Percentiles rank a stretch among this genome's conserved stretches.
Evolutionary conservation across 139 green algal genomes (phyloP).

Genomic region (Closterium sp.): DNA sequence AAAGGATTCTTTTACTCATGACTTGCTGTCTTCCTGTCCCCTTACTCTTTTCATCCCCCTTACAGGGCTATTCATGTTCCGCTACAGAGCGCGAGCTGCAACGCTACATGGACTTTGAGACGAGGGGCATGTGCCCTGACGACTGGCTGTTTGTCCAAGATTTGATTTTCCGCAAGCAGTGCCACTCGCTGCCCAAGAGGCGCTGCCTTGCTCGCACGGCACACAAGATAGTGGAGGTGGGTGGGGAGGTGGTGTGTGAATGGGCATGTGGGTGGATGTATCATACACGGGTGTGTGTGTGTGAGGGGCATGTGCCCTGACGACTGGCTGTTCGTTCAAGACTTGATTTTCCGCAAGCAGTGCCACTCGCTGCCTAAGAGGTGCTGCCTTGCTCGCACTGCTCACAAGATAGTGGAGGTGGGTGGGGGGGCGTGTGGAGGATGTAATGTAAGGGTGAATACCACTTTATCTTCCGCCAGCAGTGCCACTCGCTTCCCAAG

Average conservation of each 20-base stretch:
- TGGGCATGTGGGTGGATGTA: too few species aligned
- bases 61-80: not conserved
- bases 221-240: not conserved
- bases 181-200: not conserved
- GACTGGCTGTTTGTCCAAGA: constrained; percentile 8
- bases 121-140: not conserved
- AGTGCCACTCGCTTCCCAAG: not conserved
- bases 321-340: constrained; percentile 5
- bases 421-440: not conserved
- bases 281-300: too few species aligned
- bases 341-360: not conserved
- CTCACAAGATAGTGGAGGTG: not conserved
- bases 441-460: too few species aligned
- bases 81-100: not conserved
- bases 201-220: not conserved
- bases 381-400: not conserved
- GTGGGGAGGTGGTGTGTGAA: not conserved
- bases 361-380: not conserved
- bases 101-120: not conserved
- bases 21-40: not conserved
- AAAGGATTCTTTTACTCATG: not conserved
- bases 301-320: not conserved
- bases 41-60: not conserved
- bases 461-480: too few species aligned
- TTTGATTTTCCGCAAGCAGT: not conserved